Evolutionary conservation across 257 asterid species (phyloP).

Genomic region (Solanum rostratum): DNA sequence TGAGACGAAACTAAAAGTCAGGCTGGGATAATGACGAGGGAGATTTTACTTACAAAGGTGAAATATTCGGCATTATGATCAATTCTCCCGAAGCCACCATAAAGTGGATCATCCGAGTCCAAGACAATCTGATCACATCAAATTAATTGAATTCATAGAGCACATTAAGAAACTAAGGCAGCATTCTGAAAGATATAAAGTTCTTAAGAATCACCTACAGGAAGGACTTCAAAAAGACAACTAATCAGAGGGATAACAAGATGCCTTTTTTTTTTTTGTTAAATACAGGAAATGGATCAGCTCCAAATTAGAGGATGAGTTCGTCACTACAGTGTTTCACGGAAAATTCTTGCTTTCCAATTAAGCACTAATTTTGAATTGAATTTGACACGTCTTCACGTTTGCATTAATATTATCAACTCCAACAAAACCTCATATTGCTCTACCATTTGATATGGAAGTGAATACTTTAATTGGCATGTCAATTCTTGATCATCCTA

Average conservation of each 20-base stretch:
- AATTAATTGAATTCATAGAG: background rate
- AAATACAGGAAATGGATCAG: background rate
- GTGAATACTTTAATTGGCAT: too few relatives aligned
- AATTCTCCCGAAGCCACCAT: conserved; percentile 85
- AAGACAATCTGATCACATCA: conserved; percentile 39
- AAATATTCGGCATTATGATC: conserved; percentile 60
- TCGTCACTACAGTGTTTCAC: background rate
- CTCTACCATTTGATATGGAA: background rate
- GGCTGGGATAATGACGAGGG: background rate
- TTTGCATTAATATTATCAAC: background rate
- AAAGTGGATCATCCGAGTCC: conserved; percentile 64
- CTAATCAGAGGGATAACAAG: background rate
- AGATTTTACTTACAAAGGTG: conserved; percentile 50
- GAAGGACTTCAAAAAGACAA: background rate
- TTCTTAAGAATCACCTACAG: background rate
- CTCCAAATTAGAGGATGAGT: background rate
- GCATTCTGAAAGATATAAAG: background rate
- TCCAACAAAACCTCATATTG: background rate
- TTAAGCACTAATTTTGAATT: background rate
- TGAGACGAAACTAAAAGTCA: background rate
- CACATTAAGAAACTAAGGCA: background rate
- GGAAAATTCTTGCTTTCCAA: background rate
- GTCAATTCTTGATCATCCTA: background rate
- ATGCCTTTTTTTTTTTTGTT: background rate
- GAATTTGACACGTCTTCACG: background rate